phyloP scores from a whole-genome alignment of 768 basidiomycete species.

The Mycena rosella region DNA sequence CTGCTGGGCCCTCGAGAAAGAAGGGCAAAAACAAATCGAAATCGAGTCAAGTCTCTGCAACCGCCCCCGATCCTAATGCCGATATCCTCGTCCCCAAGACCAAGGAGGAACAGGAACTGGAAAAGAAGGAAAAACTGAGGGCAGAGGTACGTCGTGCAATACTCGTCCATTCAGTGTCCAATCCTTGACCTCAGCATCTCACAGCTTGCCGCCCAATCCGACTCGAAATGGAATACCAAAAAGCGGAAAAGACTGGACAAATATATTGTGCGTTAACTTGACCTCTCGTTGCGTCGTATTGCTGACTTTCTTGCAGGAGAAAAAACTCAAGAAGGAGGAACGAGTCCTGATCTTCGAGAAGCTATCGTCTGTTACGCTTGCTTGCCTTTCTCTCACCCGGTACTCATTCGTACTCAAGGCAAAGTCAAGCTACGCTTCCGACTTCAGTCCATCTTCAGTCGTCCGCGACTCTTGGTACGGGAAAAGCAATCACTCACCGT shows the following conservation, averaged over 20 bases:
- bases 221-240: constrained; percentile 83
- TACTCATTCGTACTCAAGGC: constrained; percentile 58
- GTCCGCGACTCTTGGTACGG: constrained; percentile 88
- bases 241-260: constrained; percentile 92
- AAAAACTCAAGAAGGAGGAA: constrained; percentile 94
- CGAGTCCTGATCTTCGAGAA: constrained; percentile 82
- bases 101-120: constrained; percentile 69
- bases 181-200: constrained; percentile 23
- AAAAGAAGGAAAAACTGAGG: constrained; percentile 69
- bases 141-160: constrained; percentile 64
- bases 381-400: constrained; percentile 10
- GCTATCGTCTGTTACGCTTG: constrained; percentile 70
- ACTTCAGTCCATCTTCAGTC: constrained; percentile 75
- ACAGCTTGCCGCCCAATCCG: constrained; percentile 64
- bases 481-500: constrained; percentile 70
- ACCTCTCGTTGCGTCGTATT: background rate
- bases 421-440: constrained; percentile 79
- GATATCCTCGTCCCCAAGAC: constrained; percentile 70
- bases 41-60: constrained; percentile 38
- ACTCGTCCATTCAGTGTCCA: background rate
- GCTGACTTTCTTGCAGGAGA: constrained; percentile 66
- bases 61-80: constrained; percentile 66
- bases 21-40: constrained; percentile 63
- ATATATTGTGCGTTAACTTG: constrained; percentile 77
- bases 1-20: constrained; percentile 67